Evolutionary conservation across 345 rosid species (phyloP), one percentile per base, ranked within the genome.

Genomic region (Balakata baccata): DNA sequence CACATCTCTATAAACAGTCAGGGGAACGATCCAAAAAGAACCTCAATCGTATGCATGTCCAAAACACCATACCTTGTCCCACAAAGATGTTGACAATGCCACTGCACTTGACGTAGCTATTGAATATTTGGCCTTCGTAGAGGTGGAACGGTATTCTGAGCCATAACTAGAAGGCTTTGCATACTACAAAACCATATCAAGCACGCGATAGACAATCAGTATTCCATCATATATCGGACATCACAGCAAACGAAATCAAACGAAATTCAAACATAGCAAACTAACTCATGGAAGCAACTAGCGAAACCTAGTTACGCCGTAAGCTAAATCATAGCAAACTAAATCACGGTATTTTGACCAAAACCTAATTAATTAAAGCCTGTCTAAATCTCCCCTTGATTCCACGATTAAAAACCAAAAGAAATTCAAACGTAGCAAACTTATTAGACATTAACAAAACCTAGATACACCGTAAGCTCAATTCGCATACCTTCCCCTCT

Each of bases 51-150:
- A 50, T 41, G 50, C 20, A 70, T 66, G 59, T 51, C 50, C 22
- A 47, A 66, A 17, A 29, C 41, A 29, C 11, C 58, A 61, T 41
- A 94, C 98, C 94, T 92, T 94, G 64, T 88, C 86, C 98, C 98
- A 94, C 10, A 77, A 85, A 71, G 77, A 78, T 64, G 92, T 74
- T 60, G 86, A 76, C 67, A 69, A 79, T 22, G 74, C 66, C 71
- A 78, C 68, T 64, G 79, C 83, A 75, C 76, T 81, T 61, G 82
- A 78, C 70, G 75, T 20, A 77, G 83, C 68, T 56, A 75, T 62
- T 22, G 78, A 71, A 56, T 84, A 90, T 84, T 83, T 84, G 49
- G 63, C 77, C 81, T 82, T 84, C 38, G 61, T 67, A 64, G 88
- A 71, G 45, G 81, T 16, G 29, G 90, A 87, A 75, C 78, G 85